Conservation (phyloP, 768 basidiomycete genomes). For the Lanmaoa pseudosensibilis region DNA sequence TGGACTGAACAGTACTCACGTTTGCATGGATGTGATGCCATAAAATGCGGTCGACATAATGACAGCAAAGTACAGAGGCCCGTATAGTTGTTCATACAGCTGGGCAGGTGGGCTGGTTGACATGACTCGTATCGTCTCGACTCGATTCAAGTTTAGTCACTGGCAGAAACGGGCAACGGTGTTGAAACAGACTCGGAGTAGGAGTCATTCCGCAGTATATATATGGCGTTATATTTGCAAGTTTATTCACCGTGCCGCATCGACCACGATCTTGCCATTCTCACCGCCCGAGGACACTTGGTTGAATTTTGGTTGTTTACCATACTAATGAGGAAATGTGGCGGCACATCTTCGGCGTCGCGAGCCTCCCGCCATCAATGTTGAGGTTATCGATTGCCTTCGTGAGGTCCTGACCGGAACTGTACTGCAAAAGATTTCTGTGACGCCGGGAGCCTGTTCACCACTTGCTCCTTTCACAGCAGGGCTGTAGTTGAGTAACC, state of each 20-base stretch:
- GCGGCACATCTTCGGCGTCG: conserved; percentile 76
- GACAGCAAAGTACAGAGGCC: not conserved
- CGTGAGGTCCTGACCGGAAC: conserved; percentile 75
- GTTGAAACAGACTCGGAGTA: not conserved
- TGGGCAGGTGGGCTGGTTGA: not conserved
- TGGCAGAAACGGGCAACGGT: not conserved
- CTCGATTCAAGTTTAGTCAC: not conserved
- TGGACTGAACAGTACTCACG: not conserved
- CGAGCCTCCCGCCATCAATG: conserved; percentile 58
- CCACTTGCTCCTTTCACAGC: too few relatives aligned
- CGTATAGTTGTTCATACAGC: not conserved
- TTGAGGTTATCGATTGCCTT: conserved; percentile 62
- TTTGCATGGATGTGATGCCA: conserved; percentile 8
- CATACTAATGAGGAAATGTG: conserved; percentile 90
- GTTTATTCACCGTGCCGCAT: not conserved
- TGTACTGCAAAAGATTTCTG: too few relatives aligned
- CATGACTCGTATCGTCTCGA: not conserved
- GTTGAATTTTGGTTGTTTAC: conserved; percentile 60
- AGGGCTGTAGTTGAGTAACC: too few relatives aligned
- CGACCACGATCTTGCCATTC: too few relatives aligned
- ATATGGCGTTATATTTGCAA: too few relatives aligned
- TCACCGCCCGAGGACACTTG: too few relatives aligned
- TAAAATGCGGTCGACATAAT: conserved; percentile 4
- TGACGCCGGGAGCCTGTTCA: too few relatives aligned
- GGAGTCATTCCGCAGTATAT: not conserved